These are phyloP conservation scores for Populus tremula DNA, from an alignment of 345 rosid genomes.

Conservation along the genomic window DNA sequence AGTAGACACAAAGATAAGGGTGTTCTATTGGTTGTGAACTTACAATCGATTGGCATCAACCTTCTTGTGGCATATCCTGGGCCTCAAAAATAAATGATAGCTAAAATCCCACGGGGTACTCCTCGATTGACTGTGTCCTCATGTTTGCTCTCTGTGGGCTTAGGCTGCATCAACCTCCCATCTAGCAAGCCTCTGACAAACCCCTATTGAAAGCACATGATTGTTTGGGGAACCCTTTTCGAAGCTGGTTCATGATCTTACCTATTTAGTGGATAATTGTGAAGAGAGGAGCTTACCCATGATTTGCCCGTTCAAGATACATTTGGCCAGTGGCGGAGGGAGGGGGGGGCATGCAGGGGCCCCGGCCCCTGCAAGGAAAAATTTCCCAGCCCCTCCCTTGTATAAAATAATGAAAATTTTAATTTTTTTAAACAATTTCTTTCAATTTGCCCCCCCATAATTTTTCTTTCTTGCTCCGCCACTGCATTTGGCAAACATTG, in stretches of 20 bases:
- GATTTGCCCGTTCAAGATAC: not conserved
- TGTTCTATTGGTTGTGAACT: not conserved
- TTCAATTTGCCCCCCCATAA: too few species aligned
- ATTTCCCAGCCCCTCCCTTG: too few species aligned
- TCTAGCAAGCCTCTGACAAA: not conserved
- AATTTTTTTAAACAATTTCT: too few species aligned
- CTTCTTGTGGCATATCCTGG: not conserved
- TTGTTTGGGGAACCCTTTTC: not conserved
- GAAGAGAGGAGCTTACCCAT: not conserved
- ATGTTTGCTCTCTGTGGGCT: not conserved
- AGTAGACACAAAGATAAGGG: not conserved
- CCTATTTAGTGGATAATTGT: not conserved
- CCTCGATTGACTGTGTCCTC: not conserved
- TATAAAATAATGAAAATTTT: too few species aligned
- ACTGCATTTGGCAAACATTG: not conserved
- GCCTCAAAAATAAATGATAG: not conserved
- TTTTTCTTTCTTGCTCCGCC: too few species aligned
- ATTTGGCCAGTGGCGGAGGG: too few species aligned
- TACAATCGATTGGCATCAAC: not conserved
- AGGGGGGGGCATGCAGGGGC: too few species aligned
- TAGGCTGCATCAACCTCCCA: not conserved
- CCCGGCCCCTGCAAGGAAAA: too few species aligned
- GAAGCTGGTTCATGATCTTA: not conserved
- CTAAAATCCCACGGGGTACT: not conserved
- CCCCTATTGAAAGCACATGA: not conserved